These are phyloP conservation scores for Chalciporus sp. DNA, from an alignment of 1,284 basidiomycete species.

Conservation along the genomic window DNA sequence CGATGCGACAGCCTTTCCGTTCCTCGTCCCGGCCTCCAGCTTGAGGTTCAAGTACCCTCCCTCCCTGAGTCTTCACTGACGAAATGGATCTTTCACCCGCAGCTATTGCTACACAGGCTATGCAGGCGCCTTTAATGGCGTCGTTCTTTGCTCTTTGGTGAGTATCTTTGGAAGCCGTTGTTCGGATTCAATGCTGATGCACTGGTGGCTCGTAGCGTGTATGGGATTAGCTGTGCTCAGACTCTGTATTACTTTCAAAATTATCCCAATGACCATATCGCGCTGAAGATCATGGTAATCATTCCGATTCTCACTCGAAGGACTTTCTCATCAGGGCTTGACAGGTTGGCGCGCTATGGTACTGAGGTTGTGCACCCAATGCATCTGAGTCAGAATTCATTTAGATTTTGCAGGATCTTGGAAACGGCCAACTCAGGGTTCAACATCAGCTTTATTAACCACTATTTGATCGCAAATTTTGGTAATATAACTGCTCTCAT, in stretches of 20 bases:
- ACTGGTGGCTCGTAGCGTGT: neutral
- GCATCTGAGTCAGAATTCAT: too few species aligned
- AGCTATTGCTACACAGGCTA: neutral
- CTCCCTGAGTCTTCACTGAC: too few species aligned
- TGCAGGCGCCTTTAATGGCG: neutral
- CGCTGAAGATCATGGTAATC: neutral
- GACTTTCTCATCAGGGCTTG: neutral
- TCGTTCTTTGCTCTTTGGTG: neutral
- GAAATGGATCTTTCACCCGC: neutral
- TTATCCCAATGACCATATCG: slow-evolving; percentile 3
- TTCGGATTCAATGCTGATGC: too few species aligned
- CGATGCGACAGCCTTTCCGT: too few species aligned
- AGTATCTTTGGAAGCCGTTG: neutral
- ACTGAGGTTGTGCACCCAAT: neutral
- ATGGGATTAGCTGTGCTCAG: slow-evolving; percentile 14
- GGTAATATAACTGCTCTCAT: neutral
- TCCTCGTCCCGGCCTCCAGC: too few species aligned
- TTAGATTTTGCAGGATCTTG: slow-evolving; percentile 2
- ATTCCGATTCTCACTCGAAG: neutral
- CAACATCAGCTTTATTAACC: slow-evolving; percentile 4
- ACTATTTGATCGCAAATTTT: slow-evolving; percentile 12
- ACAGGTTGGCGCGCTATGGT: neutral
- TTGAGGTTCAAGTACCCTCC: too few species aligned
- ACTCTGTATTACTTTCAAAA: slow-evolving; percentile 11
- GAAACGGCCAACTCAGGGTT: slow-evolving; percentile 10